Conservation (phyloP, 371 early-diverging fungal species). For the Zancudomyces culisetae region DNA sequence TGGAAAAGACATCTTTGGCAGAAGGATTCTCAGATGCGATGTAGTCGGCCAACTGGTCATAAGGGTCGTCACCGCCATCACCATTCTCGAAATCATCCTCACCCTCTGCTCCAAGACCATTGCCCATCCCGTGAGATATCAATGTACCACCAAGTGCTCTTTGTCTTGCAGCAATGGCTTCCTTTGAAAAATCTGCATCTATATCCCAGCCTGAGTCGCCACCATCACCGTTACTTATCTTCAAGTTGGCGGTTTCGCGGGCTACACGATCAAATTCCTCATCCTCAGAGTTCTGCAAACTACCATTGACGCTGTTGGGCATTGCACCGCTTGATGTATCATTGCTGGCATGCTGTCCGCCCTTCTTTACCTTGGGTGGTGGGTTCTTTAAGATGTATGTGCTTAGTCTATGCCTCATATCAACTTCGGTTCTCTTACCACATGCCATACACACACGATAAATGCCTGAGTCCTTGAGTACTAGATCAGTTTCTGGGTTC, state of each 20-base stretch:
- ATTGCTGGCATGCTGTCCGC: slow-evolving; percentile 34
- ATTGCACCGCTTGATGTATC: slow-evolving; percentile 28
- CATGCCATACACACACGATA: slow-evolving; percentile 80
- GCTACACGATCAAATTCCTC: slow-evolving; percentile 19
- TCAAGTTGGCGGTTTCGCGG: slow-evolving; percentile 10
- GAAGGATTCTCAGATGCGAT: slow-evolving; percentile 24
- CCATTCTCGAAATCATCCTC: slow-evolving; percentile 38
- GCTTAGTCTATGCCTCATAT: slow-evolving; percentile 76
- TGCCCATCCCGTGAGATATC: too few relatives aligned
- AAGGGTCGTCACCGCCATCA: slow-evolving; percentile 40
- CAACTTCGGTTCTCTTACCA: slow-evolving; percentile 65
- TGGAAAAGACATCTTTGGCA: slow-evolving; percentile 51
- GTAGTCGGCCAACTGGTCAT: slow-evolving; percentile 46
- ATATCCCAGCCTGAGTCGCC: slow-evolving; percentile 71
- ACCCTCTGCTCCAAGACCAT: slow-evolving; percentile 25
- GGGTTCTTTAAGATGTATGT: slow-evolving; percentile 87
- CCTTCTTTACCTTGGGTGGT: slow-evolving; percentile 55
- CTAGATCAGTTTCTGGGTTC: slow-evolving; percentile 97
- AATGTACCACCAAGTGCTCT: slow-evolving; percentile 31
- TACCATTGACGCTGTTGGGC: slow-evolving; percentile 24
- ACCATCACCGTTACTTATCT: slow-evolving; percentile 27
- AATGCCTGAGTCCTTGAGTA: slow-evolving; percentile 53
- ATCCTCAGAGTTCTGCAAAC: slow-evolving; percentile 22
- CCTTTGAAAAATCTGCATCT: slow-evolving; percentile 49
- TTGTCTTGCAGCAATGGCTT: slow-evolving; percentile 59